phyloP scores from a whole-genome alignment of 768 basidiomycete species.

The Pluteus cervinus region DNA sequence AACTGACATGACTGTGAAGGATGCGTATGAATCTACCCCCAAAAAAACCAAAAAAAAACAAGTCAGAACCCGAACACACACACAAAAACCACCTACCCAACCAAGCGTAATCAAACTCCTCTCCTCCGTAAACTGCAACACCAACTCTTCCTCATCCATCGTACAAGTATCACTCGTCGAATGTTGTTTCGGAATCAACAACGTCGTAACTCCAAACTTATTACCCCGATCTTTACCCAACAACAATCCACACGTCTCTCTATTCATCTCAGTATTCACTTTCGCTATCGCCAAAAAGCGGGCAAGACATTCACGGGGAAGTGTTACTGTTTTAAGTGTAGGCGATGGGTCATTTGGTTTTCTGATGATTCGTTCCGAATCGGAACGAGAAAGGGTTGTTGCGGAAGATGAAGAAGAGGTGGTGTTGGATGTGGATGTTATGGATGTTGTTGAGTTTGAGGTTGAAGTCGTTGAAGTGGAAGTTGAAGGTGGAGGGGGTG shows the following conservation, averaged over 20 bases:
- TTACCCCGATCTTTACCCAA: slow-evolving; percentile 61
- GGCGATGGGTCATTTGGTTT: slow-evolving; percentile 17
- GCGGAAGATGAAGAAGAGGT: slow-evolving; percentile 6
- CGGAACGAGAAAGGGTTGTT: slow-evolving; percentile 11
- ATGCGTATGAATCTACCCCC: slow-evolving; percentile 79
- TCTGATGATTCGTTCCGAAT: slow-evolving; percentile 13
- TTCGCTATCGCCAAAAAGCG: slow-evolving; percentile 74
- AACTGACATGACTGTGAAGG: slow-evolving; percentile 79
- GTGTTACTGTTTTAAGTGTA: slow-evolving; percentile 55
- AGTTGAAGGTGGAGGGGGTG: slow-evolving; percentile 8
- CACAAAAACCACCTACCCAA: slow-evolving; percentile 56
- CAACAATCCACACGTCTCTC: slow-evolving; percentile 84
- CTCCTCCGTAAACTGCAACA: slow-evolving; percentile 79
- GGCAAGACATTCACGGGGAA: slow-evolving; percentile 70
- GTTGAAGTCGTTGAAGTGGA: too few relatives aligned
- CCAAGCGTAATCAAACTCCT: slow-evolving; percentile 80
- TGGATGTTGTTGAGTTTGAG: too few relatives aligned
- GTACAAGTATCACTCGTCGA: slow-evolving; percentile 89
- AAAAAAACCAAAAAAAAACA: not conserved
- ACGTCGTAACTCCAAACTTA: slow-evolving; percentile 68
- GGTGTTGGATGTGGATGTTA: slow-evolving; percentile 3
- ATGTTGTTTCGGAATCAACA: slow-evolving; percentile 85
- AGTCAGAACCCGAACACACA: slow-evolving; percentile 1
- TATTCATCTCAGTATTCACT: slow-evolving; percentile 70
- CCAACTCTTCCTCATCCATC: slow-evolving; percentile 87